A percentile compares a stretch with the other conserved stretches of the same genome.
These are phyloP conservation scores for Bipolaris victoriae DNA, from an alignment of 2,329 filamentous ascomycete species.

Conservation along the genomic window DNA sequence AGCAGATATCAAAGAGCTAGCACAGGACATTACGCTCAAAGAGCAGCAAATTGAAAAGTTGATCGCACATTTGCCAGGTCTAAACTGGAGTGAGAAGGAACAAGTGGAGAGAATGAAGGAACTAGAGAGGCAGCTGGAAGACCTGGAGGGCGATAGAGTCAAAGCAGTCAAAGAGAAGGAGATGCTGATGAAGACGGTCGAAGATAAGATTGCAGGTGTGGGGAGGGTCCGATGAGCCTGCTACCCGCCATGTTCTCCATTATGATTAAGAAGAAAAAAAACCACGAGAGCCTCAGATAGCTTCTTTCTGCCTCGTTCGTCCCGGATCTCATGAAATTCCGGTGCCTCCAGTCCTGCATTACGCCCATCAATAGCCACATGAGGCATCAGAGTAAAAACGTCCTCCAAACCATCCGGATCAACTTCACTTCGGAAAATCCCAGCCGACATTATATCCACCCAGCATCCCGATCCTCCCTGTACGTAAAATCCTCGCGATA, in stretches of 20 bases:
- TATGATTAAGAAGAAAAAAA: neutral
- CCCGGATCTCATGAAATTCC: neutral
- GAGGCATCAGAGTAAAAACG: neutral
- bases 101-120: constrained; percentile 67
- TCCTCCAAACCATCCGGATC: neutral
- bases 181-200: constrained; percentile 52
- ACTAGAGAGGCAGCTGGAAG: constrained; percentile 52
- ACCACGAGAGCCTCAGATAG: neutral
- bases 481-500: constrained; percentile 4
- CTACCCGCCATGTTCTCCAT: neutral
- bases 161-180: constrained; percentile 53
- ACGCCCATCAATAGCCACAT: neutral
- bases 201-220: constrained; percentile 53
- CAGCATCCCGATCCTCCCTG: neutral
- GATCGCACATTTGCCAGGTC: constrained; percentile 75
- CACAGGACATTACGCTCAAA: constrained; percentile 76
- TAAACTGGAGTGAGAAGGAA: constrained; percentile 78
- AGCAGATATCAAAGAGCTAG: constrained; percentile 72
- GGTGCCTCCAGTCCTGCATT: neutral
- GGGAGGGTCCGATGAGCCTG: constrained; percentile 24
- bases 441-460: neutral
- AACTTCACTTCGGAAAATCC: neutral
- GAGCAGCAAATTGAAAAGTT: constrained; percentile 83
- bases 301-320: neutral
- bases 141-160: constrained; percentile 50